Conservation (phyloP, 495 filamentous ascomycete genomes). For the Darksidea phi region DNA sequence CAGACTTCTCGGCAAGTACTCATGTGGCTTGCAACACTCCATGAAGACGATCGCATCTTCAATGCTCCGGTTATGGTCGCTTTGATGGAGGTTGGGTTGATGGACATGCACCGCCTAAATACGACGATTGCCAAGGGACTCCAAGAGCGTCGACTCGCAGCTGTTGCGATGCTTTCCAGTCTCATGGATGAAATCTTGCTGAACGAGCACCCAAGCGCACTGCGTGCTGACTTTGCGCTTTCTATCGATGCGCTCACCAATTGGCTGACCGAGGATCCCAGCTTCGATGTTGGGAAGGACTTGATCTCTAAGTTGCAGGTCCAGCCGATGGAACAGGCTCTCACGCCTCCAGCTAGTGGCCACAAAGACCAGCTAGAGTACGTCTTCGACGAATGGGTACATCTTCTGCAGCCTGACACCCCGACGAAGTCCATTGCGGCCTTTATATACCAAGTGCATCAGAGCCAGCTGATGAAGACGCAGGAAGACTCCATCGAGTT, state of each 20-base stretch:
- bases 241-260: slow-evolving; percentile 71
- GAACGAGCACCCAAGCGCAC: slow-evolving; percentile 68
- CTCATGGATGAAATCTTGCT: slow-evolving; percentile 76
- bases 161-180: slow-evolving; percentile 71
- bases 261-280: slow-evolving; percentile 75
- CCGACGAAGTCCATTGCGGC: slow-evolving; percentile 67
- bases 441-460: slow-evolving; percentile 83
- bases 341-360: slow-evolving; percentile 36
- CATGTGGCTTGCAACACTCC: slow-evolving; percentile 65
- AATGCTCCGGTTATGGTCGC: slow-evolving; percentile 73
- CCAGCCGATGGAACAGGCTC: slow-evolving; percentile 25
- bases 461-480: slow-evolving; percentile 64
- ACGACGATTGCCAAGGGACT: slow-evolving; percentile 70
- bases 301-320: slow-evolving; percentile 68
- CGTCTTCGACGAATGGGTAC: slow-evolving; percentile 90
- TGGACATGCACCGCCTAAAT: slow-evolving; percentile 82
- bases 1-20: slow-evolving; percentile 72
- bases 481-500: slow-evolving; percentile 76
- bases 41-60: slow-evolving; percentile 74
- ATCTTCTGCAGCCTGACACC: slow-evolving; percentile 69
- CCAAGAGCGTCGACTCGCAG: slow-evolving; percentile 60
- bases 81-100: slow-evolving; percentile 67
- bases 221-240: slow-evolving; percentile 85
- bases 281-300: slow-evolving; percentile 59
- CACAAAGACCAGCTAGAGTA: slow-evolving; percentile 86